A percentile compares a stretch with the other conserved stretches of the same genome.
These are phyloP conservation scores for Basipetospora chlamydospora DNA, from an alignment of 2,329 filamentous ascomycete species.

Conservation along the genomic window DNA sequence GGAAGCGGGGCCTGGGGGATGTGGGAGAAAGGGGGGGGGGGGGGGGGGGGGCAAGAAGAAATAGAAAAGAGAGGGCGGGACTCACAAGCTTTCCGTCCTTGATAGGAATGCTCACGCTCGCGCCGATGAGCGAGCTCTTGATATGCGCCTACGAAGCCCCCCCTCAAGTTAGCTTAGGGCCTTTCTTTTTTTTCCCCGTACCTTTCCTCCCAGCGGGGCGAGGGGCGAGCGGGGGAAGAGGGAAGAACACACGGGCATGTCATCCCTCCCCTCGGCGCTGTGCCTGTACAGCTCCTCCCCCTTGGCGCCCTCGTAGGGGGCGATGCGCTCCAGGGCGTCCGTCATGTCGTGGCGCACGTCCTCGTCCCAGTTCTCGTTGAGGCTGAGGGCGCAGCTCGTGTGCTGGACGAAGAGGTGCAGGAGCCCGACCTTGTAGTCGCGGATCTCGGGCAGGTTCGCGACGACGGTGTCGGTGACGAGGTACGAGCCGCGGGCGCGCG, in stretches of 20 bases:
- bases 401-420: slow-evolving; percentile 91
- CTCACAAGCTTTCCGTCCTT: slow-evolving; percentile 62
- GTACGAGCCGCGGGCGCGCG: slow-evolving; percentile 69
- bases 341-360: slow-evolving; percentile 91
- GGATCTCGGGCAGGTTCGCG: slow-evolving; percentile 62
- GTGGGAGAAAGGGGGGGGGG: too few relatives aligned
- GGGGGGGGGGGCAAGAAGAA: background rate
- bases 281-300: slow-evolving; percentile 70
- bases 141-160: slow-evolving; percentile 59
- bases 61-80: slow-evolving; percentile 6
- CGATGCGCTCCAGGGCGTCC: slow-evolving; percentile 82
- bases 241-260: slow-evolving; percentile 60
- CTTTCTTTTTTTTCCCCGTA: background rate
- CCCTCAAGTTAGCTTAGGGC: background rate
- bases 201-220: too few relatives aligned
- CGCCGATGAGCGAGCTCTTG: slow-evolving; percentile 79
- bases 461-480: slow-evolving; percentile 70
- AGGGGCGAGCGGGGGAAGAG: slow-evolving; percentile 3
- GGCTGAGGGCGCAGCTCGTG: slow-evolving; percentile 74
- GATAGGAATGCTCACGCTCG: slow-evolving; percentile 83
- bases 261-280: slow-evolving; percentile 74
- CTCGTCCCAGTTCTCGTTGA: slow-evolving; percentile 83
- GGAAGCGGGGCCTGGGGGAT: too few relatives aligned
- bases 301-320: slow-evolving; percentile 59
- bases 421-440: slow-evolving; percentile 69